Conservation (phyloP, 805 yeast species). For the Saccharomycopsis sp. region DNA sequence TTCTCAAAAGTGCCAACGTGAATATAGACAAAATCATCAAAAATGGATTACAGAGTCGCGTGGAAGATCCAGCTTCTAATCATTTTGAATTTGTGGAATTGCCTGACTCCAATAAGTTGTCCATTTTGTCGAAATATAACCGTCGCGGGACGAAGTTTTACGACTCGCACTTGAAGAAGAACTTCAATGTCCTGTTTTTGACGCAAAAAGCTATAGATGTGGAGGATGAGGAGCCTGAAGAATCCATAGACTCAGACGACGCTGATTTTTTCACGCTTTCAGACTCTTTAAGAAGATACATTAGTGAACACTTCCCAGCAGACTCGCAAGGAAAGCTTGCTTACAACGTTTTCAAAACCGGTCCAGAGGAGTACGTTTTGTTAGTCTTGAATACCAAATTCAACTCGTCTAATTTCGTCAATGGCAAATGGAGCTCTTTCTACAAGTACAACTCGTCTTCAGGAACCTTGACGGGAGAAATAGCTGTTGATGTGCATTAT, state of each 20-base stretch:
- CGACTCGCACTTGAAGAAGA: slow-evolving; percentile 43
- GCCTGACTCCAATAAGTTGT: slow-evolving; percentile 28
- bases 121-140: slow-evolving; percentile 45
- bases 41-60: slow-evolving; percentile 21
- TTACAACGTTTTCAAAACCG: slow-evolving; percentile 36
- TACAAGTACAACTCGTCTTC: slow-evolving; percentile 39
- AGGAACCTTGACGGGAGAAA: slow-evolving; percentile 41
- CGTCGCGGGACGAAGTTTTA: slow-evolving; percentile 41
- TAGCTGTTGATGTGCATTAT: slow-evolving; percentile 76
- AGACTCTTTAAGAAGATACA: slow-evolving; percentile 41
- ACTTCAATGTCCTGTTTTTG: slow-evolving; percentile 53
- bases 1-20: slow-evolving; percentile 31
- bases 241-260: slow-evolving; percentile 20
- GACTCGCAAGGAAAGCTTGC: slow-evolving; percentile 30
- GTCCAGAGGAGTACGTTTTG: slow-evolving; percentile 30
- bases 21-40: slow-evolving; percentile 1
- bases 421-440: slow-evolving; percentile 79
- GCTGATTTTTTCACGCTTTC: slow-evolving; percentile 24
- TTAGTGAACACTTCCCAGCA: slow-evolving; percentile 61
- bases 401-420: slow-evolving; percentile 75
- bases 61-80: slow-evolving; percentile 34
- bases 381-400: slow-evolving; percentile 65
- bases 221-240: slow-evolving; percentile 30
- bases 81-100: slow-evolving; percentile 32
- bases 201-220: slow-evolving; percentile 44